These are phyloP conservation scores for Coemansia sp. DNA, from an alignment of 192 early-diverging fungal species.

Conservation along the genomic window DNA sequence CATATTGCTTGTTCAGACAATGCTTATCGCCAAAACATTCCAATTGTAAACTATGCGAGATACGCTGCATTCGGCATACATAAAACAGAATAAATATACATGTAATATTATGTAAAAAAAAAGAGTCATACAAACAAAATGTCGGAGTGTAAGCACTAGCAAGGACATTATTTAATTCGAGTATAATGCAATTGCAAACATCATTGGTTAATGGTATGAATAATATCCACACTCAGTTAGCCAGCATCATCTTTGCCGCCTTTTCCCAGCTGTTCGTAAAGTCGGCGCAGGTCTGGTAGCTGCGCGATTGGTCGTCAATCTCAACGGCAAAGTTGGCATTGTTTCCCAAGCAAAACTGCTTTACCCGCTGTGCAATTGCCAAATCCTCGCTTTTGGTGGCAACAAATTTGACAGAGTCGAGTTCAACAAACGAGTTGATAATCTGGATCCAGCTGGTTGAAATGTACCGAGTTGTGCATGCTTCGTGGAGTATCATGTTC, in stretches of 20 bases:
- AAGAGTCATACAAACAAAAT: constrained; percentile 49
- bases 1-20: too few relatives aligned
- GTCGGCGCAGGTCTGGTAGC: constrained; percentile 37
- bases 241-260: constrained; percentile 23
- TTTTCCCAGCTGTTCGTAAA: constrained; percentile 47
- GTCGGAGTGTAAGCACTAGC: too few relatives aligned
- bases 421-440: constrained; percentile 30
- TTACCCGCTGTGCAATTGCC: constrained; percentile 18
- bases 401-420: constrained; percentile 34
- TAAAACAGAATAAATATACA: too few relatives aligned
- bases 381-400: constrained; percentile 32
- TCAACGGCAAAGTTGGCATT: constrained; percentile 35
- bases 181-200: background rate
- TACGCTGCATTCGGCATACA: too few relatives aligned
- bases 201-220: background rate
- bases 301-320: constrained; percentile 34
- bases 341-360: constrained; percentile 31
- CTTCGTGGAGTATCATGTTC: constrained; percentile 37
- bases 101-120: too few relatives aligned
- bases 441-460: constrained; percentile 46
- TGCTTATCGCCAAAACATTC: too few relatives aligned
- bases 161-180: constrained; percentile 55
- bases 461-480: constrained; percentile 41
- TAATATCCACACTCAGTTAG: background rate
- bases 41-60: too few relatives aligned